Evolutionary conservation across 179 eudicot species (phyloP), one percentile per base, ranked within the genome.

Genomic region (Beta macrorhiza): DNA sequence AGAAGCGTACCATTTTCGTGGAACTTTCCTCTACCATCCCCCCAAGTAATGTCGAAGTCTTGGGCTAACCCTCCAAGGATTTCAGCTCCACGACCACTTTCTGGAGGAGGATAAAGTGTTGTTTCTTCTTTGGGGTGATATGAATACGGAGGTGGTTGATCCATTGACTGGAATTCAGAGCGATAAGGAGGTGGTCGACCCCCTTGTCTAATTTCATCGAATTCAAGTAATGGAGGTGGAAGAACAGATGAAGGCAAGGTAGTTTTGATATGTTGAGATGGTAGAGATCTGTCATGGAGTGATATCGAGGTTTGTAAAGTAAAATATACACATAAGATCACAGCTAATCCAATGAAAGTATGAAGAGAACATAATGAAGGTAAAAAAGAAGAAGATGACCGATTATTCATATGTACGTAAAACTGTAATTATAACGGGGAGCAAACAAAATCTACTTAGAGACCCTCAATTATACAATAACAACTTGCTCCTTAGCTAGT

Each of bases 351-450:
- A 25, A 84, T 82, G 72, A 84, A 84, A 3, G 87, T 84, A 7
- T 81, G 84, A 63, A 81, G 82, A 59, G 87, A 84, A 62, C 84
- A 84, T 84, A 82, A 2, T 74, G 84, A 81, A 67, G 84, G 84
- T 51, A 84, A 17, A n/a, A 8, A n/a, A 22, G 87, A 82, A 0
- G 86, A 81, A 51, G 86, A 80, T 51, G 73, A 69, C 25, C 75
- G 72, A 67, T 69, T 67, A 67, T 69, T 44, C 53, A 44, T 69
- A 69, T 81, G 84, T 81, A 80, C 81, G 56, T 64, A 57, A 49
- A 71, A 32, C 53, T 49, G n/a, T 42, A 61, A 67, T 29, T 29
- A 25, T 49, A 9, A 5, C 9, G 22, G 67, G 67, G 67, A 63
- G 67, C 15, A 63, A 63, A 9, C 22, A 32, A 63, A 29, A 63